phyloP scores from a whole-genome alignment of 495 filamentous ascomycete species.

The Penicillium tannophilum region DNA sequence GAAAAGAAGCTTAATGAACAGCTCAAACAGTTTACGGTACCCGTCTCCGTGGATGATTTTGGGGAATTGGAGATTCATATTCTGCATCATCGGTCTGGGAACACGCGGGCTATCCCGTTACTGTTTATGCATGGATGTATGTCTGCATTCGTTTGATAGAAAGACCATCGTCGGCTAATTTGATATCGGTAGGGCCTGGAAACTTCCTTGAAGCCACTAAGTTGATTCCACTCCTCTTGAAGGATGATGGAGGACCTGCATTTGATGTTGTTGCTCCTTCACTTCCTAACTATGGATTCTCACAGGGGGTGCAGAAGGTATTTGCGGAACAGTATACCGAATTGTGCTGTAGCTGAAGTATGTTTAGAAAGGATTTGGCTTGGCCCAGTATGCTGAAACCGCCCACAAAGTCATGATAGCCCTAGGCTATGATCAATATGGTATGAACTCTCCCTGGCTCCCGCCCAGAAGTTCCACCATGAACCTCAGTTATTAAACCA shows the following conservation, averaged over 20 bases:
- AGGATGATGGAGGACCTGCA: constrained; percentile 46
- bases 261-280: constrained; percentile 74
- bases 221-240: constrained; percentile 59
- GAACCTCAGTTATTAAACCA: not conserved
- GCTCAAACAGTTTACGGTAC: constrained; percentile 41
- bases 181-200: constrained; percentile 58
- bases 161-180: not conserved
- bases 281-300: constrained; percentile 75
- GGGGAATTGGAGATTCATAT: constrained; percentile 47
- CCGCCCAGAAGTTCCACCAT: not conserved
- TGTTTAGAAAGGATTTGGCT: constrained; percentile 41
- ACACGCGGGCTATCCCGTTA: constrained; percentile 55
- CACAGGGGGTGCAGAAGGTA: constrained; percentile 52
- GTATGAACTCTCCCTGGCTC: constrained; percentile 21
- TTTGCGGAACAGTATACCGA: not conserved
- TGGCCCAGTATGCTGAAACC: constrained; percentile 46
- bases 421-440: constrained; percentile 49
- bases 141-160: not conserved
- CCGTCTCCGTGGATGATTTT: constrained; percentile 38
- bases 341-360: constrained; percentile 7
- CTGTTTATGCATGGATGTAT: constrained; percentile 65
- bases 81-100: constrained; percentile 57
- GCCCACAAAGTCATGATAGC: constrained; percentile 46
- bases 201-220: constrained; percentile 68
- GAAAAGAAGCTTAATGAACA: constrained; percentile 44